phyloP scores from a whole-genome alignment of 306 rosid species.

The Prunus campanulata region DNA sequence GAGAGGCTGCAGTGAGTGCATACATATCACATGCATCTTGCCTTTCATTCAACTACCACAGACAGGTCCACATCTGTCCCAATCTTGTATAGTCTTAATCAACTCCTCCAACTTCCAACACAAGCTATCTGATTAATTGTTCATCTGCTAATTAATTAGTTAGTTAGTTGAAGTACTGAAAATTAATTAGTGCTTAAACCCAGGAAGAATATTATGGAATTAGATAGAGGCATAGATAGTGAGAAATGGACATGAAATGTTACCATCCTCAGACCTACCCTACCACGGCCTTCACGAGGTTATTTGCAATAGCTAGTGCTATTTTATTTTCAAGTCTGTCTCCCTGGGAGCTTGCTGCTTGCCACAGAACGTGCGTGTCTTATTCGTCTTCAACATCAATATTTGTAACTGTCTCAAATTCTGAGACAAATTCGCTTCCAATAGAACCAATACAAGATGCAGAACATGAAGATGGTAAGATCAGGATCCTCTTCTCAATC shows the following conservation, averaged over 20 bases:
- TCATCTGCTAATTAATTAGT: neutral
- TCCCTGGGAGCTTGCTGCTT: slow-evolving; percentile 18
- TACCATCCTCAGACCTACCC: neutral
- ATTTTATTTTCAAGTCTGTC: slow-evolving; percentile 30
- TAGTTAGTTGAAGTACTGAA: neutral
- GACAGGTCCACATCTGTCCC: slow-evolving; percentile 1
- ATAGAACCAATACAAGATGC: neutral
- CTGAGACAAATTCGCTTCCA: slow-evolving; percentile 26
- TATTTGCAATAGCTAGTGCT: neutral
- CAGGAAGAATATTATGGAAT: neutral
- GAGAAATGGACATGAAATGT: neutral
- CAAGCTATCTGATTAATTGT: neutral
- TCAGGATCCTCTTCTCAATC: too few relatives aligned
- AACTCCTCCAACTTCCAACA: neutral
- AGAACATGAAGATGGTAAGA: neutral
- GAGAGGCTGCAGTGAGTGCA: neutral
- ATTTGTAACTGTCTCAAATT: slow-evolving; percentile 40
- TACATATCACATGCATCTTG: slow-evolving; percentile 34
- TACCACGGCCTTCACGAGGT: slow-evolving; percentile 1
- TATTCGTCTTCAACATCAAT: slow-evolving; percentile 36
- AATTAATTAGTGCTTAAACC: neutral
- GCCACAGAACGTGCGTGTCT: slow-evolving; percentile 42
- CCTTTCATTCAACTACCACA: slow-evolving; percentile 2
- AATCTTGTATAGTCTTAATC: neutral
- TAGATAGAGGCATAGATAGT: too few relatives aligned